Conservation (phyloP, 2,329 filamentous ascomycete genomes). For the Talaromyces sp. region DNA sequence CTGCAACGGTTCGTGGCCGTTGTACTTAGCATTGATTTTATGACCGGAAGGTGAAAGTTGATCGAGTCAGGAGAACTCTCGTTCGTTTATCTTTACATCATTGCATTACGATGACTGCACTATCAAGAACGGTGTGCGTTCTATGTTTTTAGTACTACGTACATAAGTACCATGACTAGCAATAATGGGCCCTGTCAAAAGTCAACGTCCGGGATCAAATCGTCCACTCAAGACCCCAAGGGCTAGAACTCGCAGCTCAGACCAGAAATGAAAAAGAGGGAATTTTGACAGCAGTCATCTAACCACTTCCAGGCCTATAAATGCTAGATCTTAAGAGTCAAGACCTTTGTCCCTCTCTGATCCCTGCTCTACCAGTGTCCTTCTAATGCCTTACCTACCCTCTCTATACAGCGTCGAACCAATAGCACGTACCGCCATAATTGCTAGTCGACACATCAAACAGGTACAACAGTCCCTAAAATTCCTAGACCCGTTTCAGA, state of each 20-base stretch:
- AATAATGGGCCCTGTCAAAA: background rate
- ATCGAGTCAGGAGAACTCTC: background rate
- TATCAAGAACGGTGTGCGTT: background rate
- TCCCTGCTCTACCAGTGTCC: background rate
- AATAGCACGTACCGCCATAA: background rate
- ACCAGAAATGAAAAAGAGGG: background rate
- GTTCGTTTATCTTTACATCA: background rate
- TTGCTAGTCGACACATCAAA: constrained; percentile 1
- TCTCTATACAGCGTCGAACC: background rate
- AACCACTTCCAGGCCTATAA: background rate
- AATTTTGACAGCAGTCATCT: background rate
- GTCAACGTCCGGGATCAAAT: background rate
- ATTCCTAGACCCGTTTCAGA: constrained; percentile 11
- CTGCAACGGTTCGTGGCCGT: background rate
- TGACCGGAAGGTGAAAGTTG: background rate
- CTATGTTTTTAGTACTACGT: background rate
- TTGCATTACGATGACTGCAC: background rate
- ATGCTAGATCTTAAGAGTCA: background rate
- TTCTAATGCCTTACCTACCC: background rate
- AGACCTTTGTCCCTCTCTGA: background rate
- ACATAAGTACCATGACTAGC: background rate
- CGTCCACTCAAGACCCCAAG: background rate
- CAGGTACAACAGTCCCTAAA: background rate
- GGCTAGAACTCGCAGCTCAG: background rate
- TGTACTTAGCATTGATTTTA: background rate